These are phyloP conservation scores for Paramecium caudatum DNA, from an alignment of 73 alveolate genomes.

Conservation along the genomic window DNA sequence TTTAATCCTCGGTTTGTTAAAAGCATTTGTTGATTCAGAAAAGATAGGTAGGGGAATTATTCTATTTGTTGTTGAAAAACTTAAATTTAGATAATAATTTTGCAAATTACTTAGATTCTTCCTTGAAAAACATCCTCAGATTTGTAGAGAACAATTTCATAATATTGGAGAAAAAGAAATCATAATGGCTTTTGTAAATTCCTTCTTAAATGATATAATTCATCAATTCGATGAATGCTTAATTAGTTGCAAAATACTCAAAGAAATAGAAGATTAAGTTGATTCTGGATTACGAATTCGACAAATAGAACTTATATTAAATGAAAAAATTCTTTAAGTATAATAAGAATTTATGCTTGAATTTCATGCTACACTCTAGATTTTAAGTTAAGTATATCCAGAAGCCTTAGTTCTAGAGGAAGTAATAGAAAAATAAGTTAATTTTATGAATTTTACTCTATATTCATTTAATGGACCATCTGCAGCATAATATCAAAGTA, in stretches of 20 bases:
- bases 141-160: not conserved
- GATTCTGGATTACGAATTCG: too few relatives aligned
- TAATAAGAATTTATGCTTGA: not conserved
- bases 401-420: constrained; percentile 54
- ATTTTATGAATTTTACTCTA: constrained; percentile 34
- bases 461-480: constrained; percentile 27
- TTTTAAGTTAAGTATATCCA: constrained; percentile 36
- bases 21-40: constrained; percentile 40
- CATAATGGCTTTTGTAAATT: constrained; percentile 46
- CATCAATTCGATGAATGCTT: constrained; percentile 34
- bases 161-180: not conserved
- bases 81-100: constrained; percentile 32
- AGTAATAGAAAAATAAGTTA: constrained; percentile 49
- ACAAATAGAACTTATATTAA: too few relatives aligned
- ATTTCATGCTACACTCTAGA: constrained; percentile 1
- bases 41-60: constrained; percentile 49
- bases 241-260: not conserved
- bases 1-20: not conserved
- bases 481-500: constrained; percentile 28
- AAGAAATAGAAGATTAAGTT: constrained; percentile 13
- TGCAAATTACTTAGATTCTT: constrained; percentile 6
- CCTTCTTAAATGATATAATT: constrained; percentile 24
- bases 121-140: not conserved
- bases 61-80: constrained; percentile 35
- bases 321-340: not conserved